Base-by-base conservation (phyloP, 306 rosid species). In the Prunus armeniaca region DNA sequence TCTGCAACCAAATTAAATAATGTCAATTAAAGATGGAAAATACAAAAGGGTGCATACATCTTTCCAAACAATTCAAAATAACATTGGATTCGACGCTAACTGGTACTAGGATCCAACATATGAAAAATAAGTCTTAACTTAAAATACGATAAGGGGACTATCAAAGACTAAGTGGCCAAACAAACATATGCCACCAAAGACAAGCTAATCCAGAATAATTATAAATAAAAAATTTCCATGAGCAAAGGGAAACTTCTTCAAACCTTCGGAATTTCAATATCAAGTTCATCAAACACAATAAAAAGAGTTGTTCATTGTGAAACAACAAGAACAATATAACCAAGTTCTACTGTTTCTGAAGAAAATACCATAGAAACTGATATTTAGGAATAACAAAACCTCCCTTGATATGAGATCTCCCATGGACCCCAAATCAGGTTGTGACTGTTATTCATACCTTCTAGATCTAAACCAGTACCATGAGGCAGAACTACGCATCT, bases 1-100 rank as follows among this genome's bases (percentile, higher is more conserved):
- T 34, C 96, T 93, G 90, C 78, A 78, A 47, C 19, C 38, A 62
- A 17, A 70, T 38, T 72, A 60, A 43, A 32, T 82, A 69, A 34
- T 17, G 7, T 38, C 60, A 82, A 56, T 13, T 50, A 76, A 80
- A 77, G 62, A 61, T 67, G 22, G 34, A 70, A 69, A 84, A 80
- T 5, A 25, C 3, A 20, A 0, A 54, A 67, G 24, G 55, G 71
- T 3, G 65, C 64, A 17, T 57, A 69, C 56, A n/a, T 71, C 63
- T 65, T 71, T 62, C 72, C 69, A n/a, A 74, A 20, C 4, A 72
- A 18, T 67, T 76, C 50, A 60, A 67, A 72, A 63, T 34, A 67
- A 20, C 28, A 32, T 19, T 49, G 63, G 70, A 69, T 74, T 22
- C 0, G 20, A 67, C 43, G 67, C 49, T 34, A 72, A 50, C 52